Base-by-base conservation (phyloP, 768 basidiomycete species). In the Hemileccinum impolitum region DNA sequence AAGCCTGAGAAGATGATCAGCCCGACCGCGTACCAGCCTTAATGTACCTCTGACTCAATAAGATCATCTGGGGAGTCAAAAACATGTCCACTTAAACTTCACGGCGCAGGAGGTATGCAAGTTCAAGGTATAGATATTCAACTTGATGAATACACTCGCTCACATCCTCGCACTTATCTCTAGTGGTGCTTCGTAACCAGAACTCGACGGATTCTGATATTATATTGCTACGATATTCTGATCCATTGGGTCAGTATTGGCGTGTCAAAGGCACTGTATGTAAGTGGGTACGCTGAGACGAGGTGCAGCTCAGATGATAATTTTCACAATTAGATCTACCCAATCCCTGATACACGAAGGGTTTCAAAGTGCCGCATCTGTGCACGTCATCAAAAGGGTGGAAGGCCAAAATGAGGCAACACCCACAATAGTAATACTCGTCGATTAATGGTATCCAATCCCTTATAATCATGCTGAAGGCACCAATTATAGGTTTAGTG, bases 371-470 rank as follows among this genome's bases (percentile, higher is more conserved):
- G 77, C 74, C 55, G 77, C 69, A 57, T 74, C 73, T 74, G 52
- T 37, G 37, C 37, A 56, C 42, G 14, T 37, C 41, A 31, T 56
- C 26, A 57, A 46, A 23, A 40, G 28, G 14, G 35, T 8, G 35
- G 32, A 40, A 34, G 12, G 34, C 28, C 9, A 35, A 38, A 18
- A 38, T 32, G 21, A 50, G 21, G 19, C 9, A 37, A n/a, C 21
- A 52, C 90, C 52, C 61, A 90, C 90, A 93, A 75, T 93, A 93
- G 72, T 93, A 85, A 70, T 93, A 93, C 62, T 89, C 87, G 64
- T 93, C 82, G 52, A 93, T 88, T 63, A 93, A 70, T 17, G 90
- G 91, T 54, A 93, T 81, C 90, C 91, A 93, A 60, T 91, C 90
- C 54, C 81, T 84, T 50, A 90, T 64, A 50, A 93, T 70, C 21